Conservation (phyloP, 148 eudicot genomes). For the Camellia sinensis region DNA sequence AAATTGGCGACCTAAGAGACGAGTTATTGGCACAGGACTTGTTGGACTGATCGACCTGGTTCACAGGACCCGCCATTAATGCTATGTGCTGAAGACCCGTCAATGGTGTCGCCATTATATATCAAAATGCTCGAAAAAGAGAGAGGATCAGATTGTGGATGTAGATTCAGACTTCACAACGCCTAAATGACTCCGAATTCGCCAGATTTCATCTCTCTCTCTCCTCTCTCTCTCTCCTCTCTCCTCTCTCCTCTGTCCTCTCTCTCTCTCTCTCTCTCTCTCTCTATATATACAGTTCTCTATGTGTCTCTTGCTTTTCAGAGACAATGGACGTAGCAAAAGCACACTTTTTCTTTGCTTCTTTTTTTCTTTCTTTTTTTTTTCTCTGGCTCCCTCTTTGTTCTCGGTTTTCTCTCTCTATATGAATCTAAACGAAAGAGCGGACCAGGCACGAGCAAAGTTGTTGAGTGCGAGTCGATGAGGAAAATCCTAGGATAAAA, state of each 20-base stretch:
- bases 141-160: conserved; percentile 10
- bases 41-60: conserved; percentile 41
- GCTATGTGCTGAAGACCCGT: conserved; percentile 59
- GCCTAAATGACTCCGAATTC: neutral
- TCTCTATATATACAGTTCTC: no score
- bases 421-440: neutral
- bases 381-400: neutral
- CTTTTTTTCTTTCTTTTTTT: neutral
- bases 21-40: conserved; percentile 33
- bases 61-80: conserved; percentile 57
- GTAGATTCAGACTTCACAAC: conserved; percentile 35
- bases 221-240: conserved; percentile 1
- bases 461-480: neutral
- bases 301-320: neutral
- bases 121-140: neutral
- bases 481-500: no score
- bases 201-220: neutral
- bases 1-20: conserved; percentile 65
- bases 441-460: conserved; percentile 6
- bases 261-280: neutral
- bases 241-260: neutral
- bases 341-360: neutral
- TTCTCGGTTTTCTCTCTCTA: conserved; percentile 13
- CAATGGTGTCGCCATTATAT: conserved; percentile 80
- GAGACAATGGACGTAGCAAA: neutral